Base-by-base conservation (phyloP, 257 asterid species). In the Perilla frutescens region DNA sequence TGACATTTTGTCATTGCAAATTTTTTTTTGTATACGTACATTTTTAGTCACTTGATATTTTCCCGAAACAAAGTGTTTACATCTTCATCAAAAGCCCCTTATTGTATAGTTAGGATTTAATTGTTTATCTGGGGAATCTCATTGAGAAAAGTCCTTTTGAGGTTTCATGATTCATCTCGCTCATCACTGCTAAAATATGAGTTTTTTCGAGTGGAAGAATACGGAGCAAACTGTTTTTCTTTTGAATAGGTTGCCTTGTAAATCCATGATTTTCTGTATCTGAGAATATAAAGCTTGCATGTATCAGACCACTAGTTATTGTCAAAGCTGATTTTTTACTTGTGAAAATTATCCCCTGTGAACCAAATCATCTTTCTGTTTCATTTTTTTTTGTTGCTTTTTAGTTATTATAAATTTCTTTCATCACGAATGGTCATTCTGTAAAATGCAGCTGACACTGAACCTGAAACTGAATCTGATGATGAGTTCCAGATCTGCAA, bases 401-500 rank as follows among this genome's bases (percentile, higher is more conserved):
- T 57, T 62, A 67, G 55, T 66, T 43, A n/a, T 59, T 44, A 40
- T 68, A 63, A 31, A 43, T 60, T 60, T 66, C 64, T 55, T 60
- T 74, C 70, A 36, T 82, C 66, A 53, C 3, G 69, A 63, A 40
- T 74, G 73, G 48, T 70, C 60, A 70, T 62, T 69, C 70, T 79
- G 54, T 57, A 29, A 71, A 72, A 64, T 87, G 87, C 87, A 95
- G 99, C 86, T 64, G 98, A 90, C 73, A 86, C 90, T 40, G 90
- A 85, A 73, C 84, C 87, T 47, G 89, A 85, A 71, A 72, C 79
- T 71, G 99, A 88, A 80, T 90, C 99, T 57, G 97, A 94, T 87
- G 97, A 94, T 71, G 99, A 94, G 80, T 90, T 94, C 83, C 97
- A 95, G 87, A 90, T 95, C 76, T 95, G 99, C 82, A 81, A 76